These are phyloP conservation scores for Pseudopithomyces chartarum DNA, from an alignment of 2,329 filamentous ascomycete genomes.

Conservation along the genomic window DNA sequence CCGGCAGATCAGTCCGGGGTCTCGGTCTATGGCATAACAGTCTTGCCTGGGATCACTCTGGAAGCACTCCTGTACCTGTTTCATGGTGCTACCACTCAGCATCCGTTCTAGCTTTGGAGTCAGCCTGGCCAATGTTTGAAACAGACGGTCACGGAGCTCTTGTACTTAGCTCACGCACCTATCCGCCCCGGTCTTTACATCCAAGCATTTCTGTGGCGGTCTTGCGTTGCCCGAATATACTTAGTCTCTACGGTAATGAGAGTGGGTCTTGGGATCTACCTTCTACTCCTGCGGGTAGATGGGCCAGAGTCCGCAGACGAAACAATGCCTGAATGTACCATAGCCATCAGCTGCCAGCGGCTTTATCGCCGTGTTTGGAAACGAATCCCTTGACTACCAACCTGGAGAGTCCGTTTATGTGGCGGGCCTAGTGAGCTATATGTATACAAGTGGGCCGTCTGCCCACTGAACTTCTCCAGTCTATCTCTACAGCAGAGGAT, in stretches of 20 bases:
- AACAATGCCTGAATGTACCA: neutral
- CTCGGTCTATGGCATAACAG: conserved; percentile 10
- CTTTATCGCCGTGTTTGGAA: conserved; percentile 14
- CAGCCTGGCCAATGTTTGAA: conserved; percentile 35
- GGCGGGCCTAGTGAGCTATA: conserved; percentile 24
- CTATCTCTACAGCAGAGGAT: conserved; percentile 13
- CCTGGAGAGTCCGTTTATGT: conserved; percentile 4
- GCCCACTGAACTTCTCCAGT: neutral
- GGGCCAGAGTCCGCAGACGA: conserved; percentile 12
- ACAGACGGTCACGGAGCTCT: conserved; percentile 26
- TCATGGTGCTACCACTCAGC: conserved; percentile 24
- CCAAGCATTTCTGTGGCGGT: conserved; percentile 15
- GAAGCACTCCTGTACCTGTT: conserved; percentile 23
- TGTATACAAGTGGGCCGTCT: conserved; percentile 19
- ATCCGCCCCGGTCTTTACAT: neutral
- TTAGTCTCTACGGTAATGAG: conserved; percentile 22
- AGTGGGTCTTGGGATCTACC: conserved; percentile 18
- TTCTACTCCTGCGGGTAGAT: conserved; percentile 14
- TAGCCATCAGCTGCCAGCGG: conserved; percentile 13
- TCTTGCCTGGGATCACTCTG: conserved; percentile 16
- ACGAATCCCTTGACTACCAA: neutral
- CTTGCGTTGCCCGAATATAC: conserved; percentile 8
- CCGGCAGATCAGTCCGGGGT: conserved; percentile 8
- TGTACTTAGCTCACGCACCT: conserved; percentile 9
- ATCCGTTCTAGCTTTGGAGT: conserved; percentile 16